Evolutionary conservation across 768 basidiomycete genomes (phyloP).

Genomic region (Favolaschia claudopus): DNA sequence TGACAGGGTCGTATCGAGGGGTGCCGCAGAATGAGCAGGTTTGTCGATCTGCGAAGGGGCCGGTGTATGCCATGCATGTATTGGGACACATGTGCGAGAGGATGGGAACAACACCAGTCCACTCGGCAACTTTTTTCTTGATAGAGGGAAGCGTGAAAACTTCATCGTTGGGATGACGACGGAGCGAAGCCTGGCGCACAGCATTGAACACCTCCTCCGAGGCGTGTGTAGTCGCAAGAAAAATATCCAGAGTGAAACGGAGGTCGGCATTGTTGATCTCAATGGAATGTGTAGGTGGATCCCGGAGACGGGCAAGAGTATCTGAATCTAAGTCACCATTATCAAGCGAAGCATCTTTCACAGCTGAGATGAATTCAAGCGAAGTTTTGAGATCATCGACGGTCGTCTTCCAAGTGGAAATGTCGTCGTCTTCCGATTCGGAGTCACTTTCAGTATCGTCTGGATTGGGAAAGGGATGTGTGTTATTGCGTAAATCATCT

Average conservation of each 20-base stretch:
- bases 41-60: constrained; percentile 18
- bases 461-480: too few species aligned
- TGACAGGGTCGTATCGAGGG: constrained; percentile 30
- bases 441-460: too few species aligned
- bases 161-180: constrained; percentile 12
- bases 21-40: constrained; percentile 34
- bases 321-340: background rate
- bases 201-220: too few species aligned
- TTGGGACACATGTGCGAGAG: constrained; percentile 34
- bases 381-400: too few species aligned
- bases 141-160: constrained; percentile 9
- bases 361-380: background rate
- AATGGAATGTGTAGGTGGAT: background rate
- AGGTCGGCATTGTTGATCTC: too few species aligned
- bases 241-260: too few species aligned
- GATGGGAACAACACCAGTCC: constrained; percentile 31
- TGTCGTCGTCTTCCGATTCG: too few species aligned
- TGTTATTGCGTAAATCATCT: too few species aligned
- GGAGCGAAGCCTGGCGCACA: too few species aligned
- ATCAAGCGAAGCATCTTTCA: background rate
- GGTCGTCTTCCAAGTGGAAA: too few species aligned
- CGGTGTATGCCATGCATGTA: constrained; percentile 35
- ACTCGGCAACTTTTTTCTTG: constrained; percentile 11
- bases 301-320: background rate
- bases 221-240: too few species aligned